Conservation (phyloP, 1,284 basidiomycete species). For the Gomphus bonarii region DNA sequence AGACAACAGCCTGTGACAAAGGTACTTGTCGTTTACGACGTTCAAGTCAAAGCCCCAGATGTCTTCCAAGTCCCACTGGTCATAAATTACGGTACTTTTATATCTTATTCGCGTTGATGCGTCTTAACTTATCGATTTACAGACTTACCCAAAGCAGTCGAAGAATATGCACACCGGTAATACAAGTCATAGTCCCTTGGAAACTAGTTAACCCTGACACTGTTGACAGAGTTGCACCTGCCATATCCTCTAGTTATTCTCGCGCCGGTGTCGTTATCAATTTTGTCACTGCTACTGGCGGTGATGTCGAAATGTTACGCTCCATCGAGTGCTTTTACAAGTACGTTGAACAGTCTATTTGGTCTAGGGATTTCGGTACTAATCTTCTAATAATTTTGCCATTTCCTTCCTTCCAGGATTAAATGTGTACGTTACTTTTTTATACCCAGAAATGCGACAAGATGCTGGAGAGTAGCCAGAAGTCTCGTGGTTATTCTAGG, state of each 20-base stretch:
- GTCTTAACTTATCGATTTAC: conserved; percentile 11
- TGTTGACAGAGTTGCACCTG: conserved; percentile 59
- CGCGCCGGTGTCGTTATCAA: conserved; percentile 87
- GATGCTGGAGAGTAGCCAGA: background rate
- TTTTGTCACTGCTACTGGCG: conserved; percentile 93
- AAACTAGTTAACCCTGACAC: background rate
- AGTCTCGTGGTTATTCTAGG: background rate
- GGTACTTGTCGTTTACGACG: conserved; percentile 85
- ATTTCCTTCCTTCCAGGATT: conserved; percentile 40
- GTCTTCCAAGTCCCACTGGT: conserved; percentile 84
- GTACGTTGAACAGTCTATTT: conserved; percentile 28
- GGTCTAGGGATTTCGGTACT: background rate
- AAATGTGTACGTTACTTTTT: conserved; percentile 64
- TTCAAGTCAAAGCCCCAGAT: conserved; percentile 82
- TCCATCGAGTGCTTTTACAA: conserved; percentile 97
- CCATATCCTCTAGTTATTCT: conserved; percentile 68
- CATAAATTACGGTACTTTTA: conserved; percentile 67
- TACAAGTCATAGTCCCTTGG: conserved; percentile 13
- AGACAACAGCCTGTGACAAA: conserved; percentile 48
- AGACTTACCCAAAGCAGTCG: conserved; percentile 92
- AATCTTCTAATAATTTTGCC: conserved; percentile 7
- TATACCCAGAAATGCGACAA: background rate
- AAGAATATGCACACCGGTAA: conserved; percentile 92
- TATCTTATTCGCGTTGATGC: background rate
- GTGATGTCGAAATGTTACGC: conserved; percentile 94